Conservation (phyloP, 352 stramenopile genomes). For the Phytophthora kernoviae region DNA sequence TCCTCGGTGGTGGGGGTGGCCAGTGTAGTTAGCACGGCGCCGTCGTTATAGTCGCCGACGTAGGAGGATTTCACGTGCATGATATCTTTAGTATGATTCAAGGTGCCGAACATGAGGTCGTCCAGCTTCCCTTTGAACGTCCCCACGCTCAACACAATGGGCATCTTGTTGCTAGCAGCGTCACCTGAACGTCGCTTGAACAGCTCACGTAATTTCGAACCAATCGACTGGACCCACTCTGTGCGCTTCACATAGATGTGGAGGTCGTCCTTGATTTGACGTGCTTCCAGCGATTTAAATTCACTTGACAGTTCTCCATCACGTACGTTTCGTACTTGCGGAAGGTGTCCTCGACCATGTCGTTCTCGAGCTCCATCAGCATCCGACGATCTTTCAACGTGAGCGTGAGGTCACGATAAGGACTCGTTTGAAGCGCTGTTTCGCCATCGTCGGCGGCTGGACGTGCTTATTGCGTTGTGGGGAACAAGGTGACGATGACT, state of each 20-base stretch:
- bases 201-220: neutral
- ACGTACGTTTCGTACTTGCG: slow-evolving; percentile 24
- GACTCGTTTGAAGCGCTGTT: slow-evolving; percentile 35
- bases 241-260: slow-evolving; percentile 15
- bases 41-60: slow-evolving; percentile 33
- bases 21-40: slow-evolving; percentile 26
- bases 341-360: slow-evolving; percentile 7
- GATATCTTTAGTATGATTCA: slow-evolving; percentile 30
- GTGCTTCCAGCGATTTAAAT: slow-evolving; percentile 12
- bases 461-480: slow-evolving; percentile 33
- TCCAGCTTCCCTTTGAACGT: slow-evolving; percentile 23
- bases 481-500: slow-evolving; percentile 11
- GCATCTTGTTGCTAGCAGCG: neutral
- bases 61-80: slow-evolving; percentile 43
- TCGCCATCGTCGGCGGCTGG: slow-evolving; percentile 29
- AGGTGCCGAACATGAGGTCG: slow-evolving; percentile 45
- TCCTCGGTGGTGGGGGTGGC: slow-evolving; percentile 37
- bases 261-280: slow-evolving; percentile 23
- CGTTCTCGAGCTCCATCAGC: slow-evolving; percentile 12
- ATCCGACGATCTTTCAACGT: slow-evolving; percentile 17
- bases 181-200: neutral
- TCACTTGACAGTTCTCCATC: slow-evolving; percentile 6
- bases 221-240: neutral
- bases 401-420: slow-evolving; percentile 22
- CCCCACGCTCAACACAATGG: slow-evolving; percentile 21